Evolutionary conservation across 331 rosid genomes (phyloP).

Genomic region (Quercus tomentella): DNA sequence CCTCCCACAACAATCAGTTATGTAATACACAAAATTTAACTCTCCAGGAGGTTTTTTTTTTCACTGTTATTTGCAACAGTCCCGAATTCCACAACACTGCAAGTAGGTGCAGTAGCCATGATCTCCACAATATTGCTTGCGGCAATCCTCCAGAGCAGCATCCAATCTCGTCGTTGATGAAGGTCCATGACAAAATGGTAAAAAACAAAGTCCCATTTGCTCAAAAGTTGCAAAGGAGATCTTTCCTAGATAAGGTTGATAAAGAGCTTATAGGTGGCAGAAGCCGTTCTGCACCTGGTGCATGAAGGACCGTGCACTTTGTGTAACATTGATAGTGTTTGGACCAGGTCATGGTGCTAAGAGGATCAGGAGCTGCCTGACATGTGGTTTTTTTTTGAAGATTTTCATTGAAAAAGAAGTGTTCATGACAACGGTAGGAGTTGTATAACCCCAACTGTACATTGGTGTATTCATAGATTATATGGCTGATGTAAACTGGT

Average conservation of each 20-base stretch:
- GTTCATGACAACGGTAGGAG: too few relatives aligned
- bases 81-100: conserved; percentile 67
- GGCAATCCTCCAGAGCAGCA: conserved; percentile 97
- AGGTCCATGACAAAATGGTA: conserved; percentile 73
- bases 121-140: conserved; percentile 98
- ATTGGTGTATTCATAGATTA: too few relatives aligned
- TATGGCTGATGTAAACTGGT: too few relatives aligned
- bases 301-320: too few relatives aligned
- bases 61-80: conserved; percentile 78
- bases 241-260: conserved; percentile 79
- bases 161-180: conserved; percentile 55
- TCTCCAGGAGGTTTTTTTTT: conserved; percentile 77
- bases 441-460: too few relatives aligned
- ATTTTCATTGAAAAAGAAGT: too few relatives aligned
- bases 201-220: conserved; percentile 82
- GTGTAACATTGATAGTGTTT: too few relatives aligned
- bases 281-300: background rate
- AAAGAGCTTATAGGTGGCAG: conserved; percentile 75
- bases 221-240: conserved; percentile 76
- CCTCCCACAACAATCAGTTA: conserved; percentile 44
- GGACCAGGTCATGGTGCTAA: too few relatives aligned
- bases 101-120: conserved; percentile 50
- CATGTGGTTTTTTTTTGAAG: too few relatives aligned
- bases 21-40: conserved; percentile 51
- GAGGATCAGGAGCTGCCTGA: too few relatives aligned